Evolutionary conservation across 2,329 filamentous ascomycete species (phyloP).

Genomic region (Aureobasidium sp.): DNA sequence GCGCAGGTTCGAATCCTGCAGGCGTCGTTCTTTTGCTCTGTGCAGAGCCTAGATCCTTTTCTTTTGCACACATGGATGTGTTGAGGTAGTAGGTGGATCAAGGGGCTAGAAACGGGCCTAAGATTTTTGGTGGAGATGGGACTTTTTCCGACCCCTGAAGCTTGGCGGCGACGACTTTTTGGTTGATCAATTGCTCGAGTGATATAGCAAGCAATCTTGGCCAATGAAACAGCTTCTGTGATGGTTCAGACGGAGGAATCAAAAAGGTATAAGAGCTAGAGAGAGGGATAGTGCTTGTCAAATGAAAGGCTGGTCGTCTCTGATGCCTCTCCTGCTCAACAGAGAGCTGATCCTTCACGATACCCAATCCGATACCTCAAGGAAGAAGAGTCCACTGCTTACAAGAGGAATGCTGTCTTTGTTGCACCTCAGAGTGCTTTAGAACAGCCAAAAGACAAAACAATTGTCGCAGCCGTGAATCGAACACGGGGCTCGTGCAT

Average conservation of each 20-base stretch:
- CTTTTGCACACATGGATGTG: neutral
- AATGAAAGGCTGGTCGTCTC: too few relatives aligned
- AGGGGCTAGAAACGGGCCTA: neutral
- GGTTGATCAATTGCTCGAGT: too few relatives aligned
- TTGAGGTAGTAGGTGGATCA: neutral
- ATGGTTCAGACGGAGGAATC: too few relatives aligned
- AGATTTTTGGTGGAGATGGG: neutral
- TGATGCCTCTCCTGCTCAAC: too few relatives aligned
- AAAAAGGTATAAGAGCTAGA: too few relatives aligned
- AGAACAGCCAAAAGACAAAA: neutral
- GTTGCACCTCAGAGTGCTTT: too few relatives aligned
- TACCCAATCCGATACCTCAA: too few relatives aligned
- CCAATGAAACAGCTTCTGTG: neutral
- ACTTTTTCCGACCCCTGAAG: neutral
- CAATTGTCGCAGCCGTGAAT: constrained; percentile 15
- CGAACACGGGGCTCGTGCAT: constrained; percentile 16
- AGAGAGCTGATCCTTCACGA: too few relatives aligned
- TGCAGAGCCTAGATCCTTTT: neutral
- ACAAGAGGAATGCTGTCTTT: too few relatives aligned
- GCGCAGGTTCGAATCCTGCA: neutral
- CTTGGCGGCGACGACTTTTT: neutral
- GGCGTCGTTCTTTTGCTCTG: constrained; percentile 7
- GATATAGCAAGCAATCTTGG: neutral
- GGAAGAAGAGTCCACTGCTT: too few relatives aligned
- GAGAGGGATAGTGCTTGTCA: too few relatives aligned